Evolutionary conservation across 1,284 basidiomycete genomes (phyloP).

Genomic region (Mycena sp.): DNA sequence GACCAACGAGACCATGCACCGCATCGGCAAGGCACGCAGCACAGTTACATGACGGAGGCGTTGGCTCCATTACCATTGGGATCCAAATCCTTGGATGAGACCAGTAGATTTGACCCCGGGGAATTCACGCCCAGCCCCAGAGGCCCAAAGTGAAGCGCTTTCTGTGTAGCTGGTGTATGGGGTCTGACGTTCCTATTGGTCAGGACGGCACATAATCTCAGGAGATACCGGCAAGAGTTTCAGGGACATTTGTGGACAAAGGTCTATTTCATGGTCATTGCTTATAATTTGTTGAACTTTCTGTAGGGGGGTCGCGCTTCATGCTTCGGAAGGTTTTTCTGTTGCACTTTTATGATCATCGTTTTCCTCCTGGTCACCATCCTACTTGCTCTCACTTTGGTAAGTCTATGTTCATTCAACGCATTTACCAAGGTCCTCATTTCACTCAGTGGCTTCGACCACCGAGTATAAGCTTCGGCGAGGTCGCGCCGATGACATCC

Average conservation of each 20-base stretch:
- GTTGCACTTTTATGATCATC: conserved; percentile 73
- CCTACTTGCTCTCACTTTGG: conserved; percentile 75
- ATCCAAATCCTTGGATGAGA: conserved; percentile 32
- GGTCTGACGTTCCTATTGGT: conserved; percentile 14
- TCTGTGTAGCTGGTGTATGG: not conserved
- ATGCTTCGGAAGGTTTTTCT: conserved; percentile 73
- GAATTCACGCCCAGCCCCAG: conserved; percentile 45
- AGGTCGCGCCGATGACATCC: conserved; percentile 54
- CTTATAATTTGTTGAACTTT: too few species aligned
- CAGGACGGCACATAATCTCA: conserved; percentile 51
- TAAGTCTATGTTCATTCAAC: conserved; percentile 49
- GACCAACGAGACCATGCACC: conserved; percentile 32
- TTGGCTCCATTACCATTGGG: conserved; percentile 21
- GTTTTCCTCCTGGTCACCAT: conserved; percentile 76
- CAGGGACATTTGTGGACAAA: conserved; percentile 72
- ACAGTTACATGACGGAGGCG: conserved; percentile 10
- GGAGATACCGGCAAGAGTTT: conserved; percentile 64
- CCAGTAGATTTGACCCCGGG: conserved; percentile 49
- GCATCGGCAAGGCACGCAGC: conserved; percentile 33
- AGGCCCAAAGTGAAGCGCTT: conserved; percentile 43
- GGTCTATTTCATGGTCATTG: conserved; percentile 49
- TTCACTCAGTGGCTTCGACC: conserved; percentile 78
- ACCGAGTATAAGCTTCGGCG: conserved; percentile 75
- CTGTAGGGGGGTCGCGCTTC: conserved; percentile 62
- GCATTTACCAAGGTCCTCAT: not conserved